Base-by-base conservation (phyloP, 2,329 filamentous ascomycete genomes). In the Allantophomopsis cytisporea region DNA sequence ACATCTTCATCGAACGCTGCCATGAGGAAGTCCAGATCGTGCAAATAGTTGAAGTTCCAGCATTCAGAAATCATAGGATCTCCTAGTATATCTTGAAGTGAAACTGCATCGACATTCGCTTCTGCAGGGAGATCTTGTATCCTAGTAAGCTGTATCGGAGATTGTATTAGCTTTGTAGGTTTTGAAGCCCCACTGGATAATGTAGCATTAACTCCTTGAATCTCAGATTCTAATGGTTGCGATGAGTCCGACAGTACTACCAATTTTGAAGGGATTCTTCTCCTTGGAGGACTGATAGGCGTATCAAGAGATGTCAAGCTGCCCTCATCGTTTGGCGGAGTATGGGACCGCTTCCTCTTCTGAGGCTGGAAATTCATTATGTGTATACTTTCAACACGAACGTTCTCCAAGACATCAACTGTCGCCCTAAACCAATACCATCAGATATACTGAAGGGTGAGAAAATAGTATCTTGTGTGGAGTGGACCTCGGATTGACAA, bases 1-100 rank as follows among this genome's bases (percentile, higher is more conserved):
- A 74, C 63, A 58, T 79, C 74, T 13, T 59, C 50, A 45, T 80
- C 73, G 42, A 80, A 54, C 6, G 50, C 57, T 44, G 50, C 58
- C 71, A 79, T 74, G 0, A 79, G 50, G 52, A 75, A 80, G 41
- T 76, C 68, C 17, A 80, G 52, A 50, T 73, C 64, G 48, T 69
- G 66, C 7, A 69, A 55, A 46, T 66, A 73, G 43, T 73, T 73
- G 49, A 73, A 73, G 35, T 70, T 61, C 69, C 69, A 73, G 41
- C 66, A 69, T 54, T 72, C 68, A 41, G 50, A 43, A 28, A 60
- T 76, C 52, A 80, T 58, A 1, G 75, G 74, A 52, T 78, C 67
- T 2, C 73, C 68, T 3, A 81, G 62, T 33, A 81, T 68, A 40
- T 77, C 72, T 10, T 59, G 58, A 18, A 80, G 54, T 13, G 59